Conservation (phyloP, 305 asterid genomes). For the Stenogyne calaminthoides region DNA sequence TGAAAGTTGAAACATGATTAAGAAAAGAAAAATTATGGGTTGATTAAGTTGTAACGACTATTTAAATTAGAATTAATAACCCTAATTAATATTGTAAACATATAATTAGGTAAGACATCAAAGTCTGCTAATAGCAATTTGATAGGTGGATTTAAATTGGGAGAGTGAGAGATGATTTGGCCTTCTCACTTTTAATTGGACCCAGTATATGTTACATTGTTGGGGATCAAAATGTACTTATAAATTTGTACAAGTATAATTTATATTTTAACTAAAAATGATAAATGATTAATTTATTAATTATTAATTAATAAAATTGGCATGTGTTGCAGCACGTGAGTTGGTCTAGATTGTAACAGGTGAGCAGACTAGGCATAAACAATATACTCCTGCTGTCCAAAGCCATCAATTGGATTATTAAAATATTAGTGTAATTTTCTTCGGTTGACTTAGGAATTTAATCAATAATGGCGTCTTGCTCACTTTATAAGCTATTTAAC, state of each 20-base stretch:
- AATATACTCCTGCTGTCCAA: neutral
- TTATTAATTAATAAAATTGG: neutral
- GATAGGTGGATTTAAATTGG: conserved; percentile 14
- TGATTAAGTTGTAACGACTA: neutral
- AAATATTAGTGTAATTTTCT: neutral
- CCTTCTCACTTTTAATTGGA: conserved; percentile 17
- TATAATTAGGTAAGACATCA: conserved; percentile 36
- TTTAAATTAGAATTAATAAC: neutral
- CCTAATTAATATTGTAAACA: neutral
- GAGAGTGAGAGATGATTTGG: conserved; percentile 9
- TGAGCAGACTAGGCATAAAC: too few species aligned
- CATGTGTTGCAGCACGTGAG: conserved; percentile 13
- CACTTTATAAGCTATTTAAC: neutral
- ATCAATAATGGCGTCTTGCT: neutral
- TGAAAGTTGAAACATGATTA: neutral
- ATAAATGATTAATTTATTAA: neutral
- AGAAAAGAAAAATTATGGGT: neutral
- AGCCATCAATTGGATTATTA: neutral
- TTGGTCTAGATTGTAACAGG: neutral
- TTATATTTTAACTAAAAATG: neutral
- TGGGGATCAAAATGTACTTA: conserved; percentile 3
- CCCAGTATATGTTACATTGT: conserved; percentile 19
- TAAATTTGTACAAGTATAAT: neutral
- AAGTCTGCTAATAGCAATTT: conserved; percentile 22
- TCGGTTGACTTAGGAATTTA: conserved; percentile 6